A percentile compares a stretch with the other conserved stretches of the same genome.
phyloP scores from a whole-genome alignment of 2,329 filamentous ascomycete genomes.

The Bretziella fagacearum region DNA sequence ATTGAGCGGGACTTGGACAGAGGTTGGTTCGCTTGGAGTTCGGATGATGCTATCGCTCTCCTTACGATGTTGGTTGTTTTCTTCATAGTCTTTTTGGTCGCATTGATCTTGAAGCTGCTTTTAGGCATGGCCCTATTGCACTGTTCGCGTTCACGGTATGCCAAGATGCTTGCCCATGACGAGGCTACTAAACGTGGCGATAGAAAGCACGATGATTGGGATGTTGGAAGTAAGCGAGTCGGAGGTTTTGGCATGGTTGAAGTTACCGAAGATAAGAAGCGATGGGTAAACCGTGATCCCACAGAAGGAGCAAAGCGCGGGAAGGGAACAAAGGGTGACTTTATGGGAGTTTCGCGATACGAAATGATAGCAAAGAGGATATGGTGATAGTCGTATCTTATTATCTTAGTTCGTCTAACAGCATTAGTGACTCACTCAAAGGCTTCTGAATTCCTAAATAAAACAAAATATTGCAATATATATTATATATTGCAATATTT shows the following conservation, averaged over 20 bases:
- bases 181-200: neutral
- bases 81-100: slow-evolving; percentile 65
- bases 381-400: too few relatives aligned
- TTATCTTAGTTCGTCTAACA: too few relatives aligned
- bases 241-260: slow-evolving; percentile 78
- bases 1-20: slow-evolving; percentile 19
- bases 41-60: slow-evolving; percentile 58
- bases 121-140: slow-evolving; percentile 75
- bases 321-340: slow-evolving; percentile 35
- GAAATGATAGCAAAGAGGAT: slow-evolving; percentile 95
- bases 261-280: slow-evolving; percentile 69
- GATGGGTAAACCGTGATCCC: slow-evolving; percentile 79
- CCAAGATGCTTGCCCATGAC: slow-evolving; percentile 37
- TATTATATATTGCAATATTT: too few relatives aligned
- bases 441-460: too few relatives aligned
- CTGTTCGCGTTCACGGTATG: slow-evolving; percentile 64
- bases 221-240: slow-evolving; percentile 55
- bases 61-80: slow-evolving; percentile 76
- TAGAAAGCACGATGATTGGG: slow-evolving; percentile 31
- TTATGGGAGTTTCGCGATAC: slow-evolving; percentile 61
- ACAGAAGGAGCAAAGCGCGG: slow-evolving; percentile 46
- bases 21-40: slow-evolving; percentile 39
- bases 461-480: too few relatives aligned
- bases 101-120: slow-evolving; percentile 69
- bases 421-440: too few relatives aligned